phyloP scores from a whole-genome alignment of 1,284 basidiomycete species.

The Ustilago curta region DNA sequence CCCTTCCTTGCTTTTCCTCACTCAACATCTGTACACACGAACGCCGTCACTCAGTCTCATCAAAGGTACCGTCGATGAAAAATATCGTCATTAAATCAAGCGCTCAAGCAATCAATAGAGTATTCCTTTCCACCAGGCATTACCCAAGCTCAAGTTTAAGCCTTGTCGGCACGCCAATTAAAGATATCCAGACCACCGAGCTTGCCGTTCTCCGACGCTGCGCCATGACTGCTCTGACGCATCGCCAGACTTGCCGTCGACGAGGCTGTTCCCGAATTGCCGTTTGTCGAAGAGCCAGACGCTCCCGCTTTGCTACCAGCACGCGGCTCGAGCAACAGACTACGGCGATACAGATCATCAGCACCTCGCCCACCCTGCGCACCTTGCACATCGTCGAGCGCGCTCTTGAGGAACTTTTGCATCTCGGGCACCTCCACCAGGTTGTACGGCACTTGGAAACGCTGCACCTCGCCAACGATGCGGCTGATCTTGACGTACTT shows the following conservation, averaged over 20 bases:
- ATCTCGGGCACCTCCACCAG: constrained; percentile 85
- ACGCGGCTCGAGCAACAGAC: constrained; percentile 66
- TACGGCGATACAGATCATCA: constrained; percentile 66
- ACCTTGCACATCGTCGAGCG: constrained; percentile 51
- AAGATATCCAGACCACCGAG: constrained; percentile 58
- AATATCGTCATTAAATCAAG: neutral
- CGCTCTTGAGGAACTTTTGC: constrained; percentile 76
- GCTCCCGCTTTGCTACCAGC: constrained; percentile 22
- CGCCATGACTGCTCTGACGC: constrained; percentile 30
- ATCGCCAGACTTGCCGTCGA: constrained; percentile 42
- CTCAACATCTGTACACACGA: neutral
- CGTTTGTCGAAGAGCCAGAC: neutral
- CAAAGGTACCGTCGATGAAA: neutral
- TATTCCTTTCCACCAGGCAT: neutral
- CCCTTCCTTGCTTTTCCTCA: neutral
- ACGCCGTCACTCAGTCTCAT: neutral
- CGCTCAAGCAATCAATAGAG: neutral
- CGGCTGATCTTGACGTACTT: constrained; percentile 70
- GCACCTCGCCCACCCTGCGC: constrained; percentile 53
- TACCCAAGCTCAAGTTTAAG: neutral
- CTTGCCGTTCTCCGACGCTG: constrained; percentile 31
- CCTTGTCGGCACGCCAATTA: constrained; percentile 57
- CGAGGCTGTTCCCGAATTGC: constrained; percentile 14
- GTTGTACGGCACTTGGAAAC: constrained; percentile 88
- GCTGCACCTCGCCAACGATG: constrained; percentile 81